Base-by-base conservation (phyloP, 257 asterid species). In the Solanum tarijense region DNA sequence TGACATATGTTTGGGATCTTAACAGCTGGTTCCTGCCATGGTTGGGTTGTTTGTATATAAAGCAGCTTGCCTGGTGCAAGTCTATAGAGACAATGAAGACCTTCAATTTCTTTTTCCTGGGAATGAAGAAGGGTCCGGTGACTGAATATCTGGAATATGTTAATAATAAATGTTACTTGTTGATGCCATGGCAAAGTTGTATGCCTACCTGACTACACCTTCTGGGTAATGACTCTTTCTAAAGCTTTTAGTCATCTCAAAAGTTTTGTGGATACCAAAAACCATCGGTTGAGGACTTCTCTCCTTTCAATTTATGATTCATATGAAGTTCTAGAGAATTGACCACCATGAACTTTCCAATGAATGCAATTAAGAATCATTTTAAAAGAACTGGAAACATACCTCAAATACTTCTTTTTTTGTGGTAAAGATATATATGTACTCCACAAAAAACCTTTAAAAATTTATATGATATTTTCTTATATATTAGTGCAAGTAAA, bases 21-120 rank as follows among this genome's bases (percentile, higher is more conserved):
- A 87, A 73, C 98, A 97, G 99, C 98, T 97, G 60, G 89, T 90
- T 43, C 98, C 99, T 14, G 99, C 97, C 52, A 95, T 97, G 98
- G 90, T 97, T 16, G 99, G 99, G 87, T 90, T 97, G 75, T 97
- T 97, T 91, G 99, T 98, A 11, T 97, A 97, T 85, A 97, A 97
- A 91, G 99, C 99, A 60, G 99, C 99, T 78, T 97, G 98, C 66
- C 89, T 97, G 46, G 98, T 97, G 83, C 99, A 97, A 94, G 98
- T 97, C 31, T 97, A 97, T 85, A 93, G 99, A 87, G 99, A 97
- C 92, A 96, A 97, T 27, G 98, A 96, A 89, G 98, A 95, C 89
- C 98, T 97, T 89, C 94, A 92, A 36, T 65, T 97, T 31, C 93
- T 97, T 90, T 96, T 97, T 85, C 98, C 98, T 0, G 98, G 90